These are phyloP conservation scores for Byssoonygena ceratinophila DNA, from an alignment of 2,329 filamentous ascomycete genomes.

Conservation along the genomic window DNA sequence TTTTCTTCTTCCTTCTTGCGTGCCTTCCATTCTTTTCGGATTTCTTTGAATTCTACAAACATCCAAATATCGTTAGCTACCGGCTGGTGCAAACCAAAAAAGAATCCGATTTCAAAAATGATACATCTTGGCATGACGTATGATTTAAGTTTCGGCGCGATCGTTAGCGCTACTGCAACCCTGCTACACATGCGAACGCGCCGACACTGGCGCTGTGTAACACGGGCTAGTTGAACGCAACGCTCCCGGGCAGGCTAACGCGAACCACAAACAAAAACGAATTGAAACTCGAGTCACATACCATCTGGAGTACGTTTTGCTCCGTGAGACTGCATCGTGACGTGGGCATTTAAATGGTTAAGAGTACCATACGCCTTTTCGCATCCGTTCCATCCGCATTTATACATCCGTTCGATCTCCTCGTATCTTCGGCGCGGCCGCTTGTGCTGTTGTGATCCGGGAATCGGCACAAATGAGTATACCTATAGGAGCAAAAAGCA, in stretches of 20 bases:
- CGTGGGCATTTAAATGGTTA: conserved; percentile 94
- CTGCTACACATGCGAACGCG: conserved; percentile 27
- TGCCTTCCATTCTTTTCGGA: conserved; percentile 97
- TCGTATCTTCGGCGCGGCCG: conserved; percentile 86
- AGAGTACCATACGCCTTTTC: conserved; percentile 97
- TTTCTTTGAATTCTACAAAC: conserved; percentile 86
- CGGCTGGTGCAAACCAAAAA: background rate
- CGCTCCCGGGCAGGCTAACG: background rate
- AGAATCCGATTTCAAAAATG: conserved; percentile 10
- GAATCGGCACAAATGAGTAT: conserved; percentile 95
- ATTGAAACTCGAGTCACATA: conserved; percentile 41
- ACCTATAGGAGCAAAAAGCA: conserved; percentile 49
- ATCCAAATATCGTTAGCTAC: conserved; percentile 19
- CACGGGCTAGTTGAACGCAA: conserved; percentile 36
- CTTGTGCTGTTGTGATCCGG: conserved; percentile 94
- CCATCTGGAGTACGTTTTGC: conserved; percentile 93
- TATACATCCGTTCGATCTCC: conserved; percentile 99
- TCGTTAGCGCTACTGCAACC: conserved; percentile 44
- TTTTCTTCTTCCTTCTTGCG: conserved; percentile 98
- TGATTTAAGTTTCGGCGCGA: conserved; percentile 39
- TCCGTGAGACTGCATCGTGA: conserved; percentile 97
- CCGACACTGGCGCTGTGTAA: conserved; percentile 41
- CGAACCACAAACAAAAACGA: conserved; percentile 13
- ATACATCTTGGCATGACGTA: conserved; percentile 20
- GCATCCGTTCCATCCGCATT: conserved; percentile 96